Evolutionary conservation across 345 rosid genomes (phyloP), one percentile per base, ranked within the genome.

Genomic region (Corymbia maculata): DNA sequence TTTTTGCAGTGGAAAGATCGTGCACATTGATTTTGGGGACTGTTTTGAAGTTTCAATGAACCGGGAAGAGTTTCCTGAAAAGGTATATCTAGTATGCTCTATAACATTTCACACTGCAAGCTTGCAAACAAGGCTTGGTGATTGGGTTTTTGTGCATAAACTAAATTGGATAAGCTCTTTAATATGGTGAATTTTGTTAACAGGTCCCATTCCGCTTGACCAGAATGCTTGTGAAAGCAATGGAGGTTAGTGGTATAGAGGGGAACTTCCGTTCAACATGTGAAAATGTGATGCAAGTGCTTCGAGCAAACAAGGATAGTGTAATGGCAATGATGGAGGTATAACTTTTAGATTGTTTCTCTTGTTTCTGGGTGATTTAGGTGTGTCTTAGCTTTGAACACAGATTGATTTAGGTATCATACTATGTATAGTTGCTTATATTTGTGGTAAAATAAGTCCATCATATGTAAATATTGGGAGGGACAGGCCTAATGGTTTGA

Each of bases 271-370:
- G 97, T 17, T 94, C 94, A 64, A 98, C 99, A 3, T 97, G 99
- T 84, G 99, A 98, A 94, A 96, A 97, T 88, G 99, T 97, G 86
- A 95, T 95, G 98, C 97, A 95, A 93, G 99, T 96, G 90, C 97
- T 98, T 64, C 93, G 98, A 82, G 91, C 98, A 87, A 95, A 98
- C 88, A 95, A 92, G 92, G 98, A 98, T 86, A 95, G 99, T 89
- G 99, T 97, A 85, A 96, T 95, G 98, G 99, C 99, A 87, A 97
- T 97, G 99, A 97, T 97, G 99, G 99, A 97, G 97, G 98, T 95
- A 88, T 44, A 64, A 64, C 75, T 26, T 30, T 82, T 87, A 70
- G 26, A 44, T 87, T 26, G n/a, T 30, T 86, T 51, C 55, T 86
- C 36, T 28, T 30, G 68, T 86, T 17, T 53, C 61, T 36, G 21